Evolutionary conservation across 2,329 filamentous ascomycete genomes (phyloP), one percentile per base, ranked within the genome.

Genomic region (Pyricularia grisea): DNA sequence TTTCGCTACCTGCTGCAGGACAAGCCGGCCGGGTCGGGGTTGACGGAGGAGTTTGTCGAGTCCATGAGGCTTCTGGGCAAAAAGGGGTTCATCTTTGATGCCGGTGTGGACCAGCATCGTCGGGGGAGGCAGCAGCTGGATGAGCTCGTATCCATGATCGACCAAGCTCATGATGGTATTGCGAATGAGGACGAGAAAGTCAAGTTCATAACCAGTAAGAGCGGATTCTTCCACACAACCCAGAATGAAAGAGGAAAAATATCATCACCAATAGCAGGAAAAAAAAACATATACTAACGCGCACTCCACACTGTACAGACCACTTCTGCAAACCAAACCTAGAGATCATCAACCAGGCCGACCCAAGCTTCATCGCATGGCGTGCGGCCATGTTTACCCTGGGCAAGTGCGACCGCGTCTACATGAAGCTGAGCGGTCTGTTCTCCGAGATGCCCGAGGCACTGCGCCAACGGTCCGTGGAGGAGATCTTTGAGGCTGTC

Each of bases 251-350:
- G 36, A 5, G 33, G 30, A 4, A 14, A 4, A 17, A 23, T 66
- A 25, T 50, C n/a, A 23, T n/a, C n/a, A 11, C 20, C 17, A n/a
- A 23, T 2, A 4, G 3, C 12, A 25, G 5, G 27, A 27, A 27
- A 5, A 66, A n/a, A n/a, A 42, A 17, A 17, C 2, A 3, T 12
- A 1, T 17, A 27, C 65, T 65, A 36, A 68, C 66, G 6, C 11
- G 6, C 11, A 67, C 33, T 4, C 7, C 42, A 17, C 14, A 5
- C 17, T 25, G 4, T 20, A 23, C 72, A 94, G 92, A 97, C 78
- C 93, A 97, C 79, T 85, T 97, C 73, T 94, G 92, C 85, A 97
- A 97, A 80, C 93, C 93, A 1, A 88, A 94, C 77, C 82, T 96
- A 31, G 83, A 84, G 36, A 83, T 91, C 74, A 82, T 84, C 80